These are phyloP conservation scores for Athelia sp. DNA, from an alignment of 1,284 basidiomycete genomes.

Conservation along the genomic window DNA sequence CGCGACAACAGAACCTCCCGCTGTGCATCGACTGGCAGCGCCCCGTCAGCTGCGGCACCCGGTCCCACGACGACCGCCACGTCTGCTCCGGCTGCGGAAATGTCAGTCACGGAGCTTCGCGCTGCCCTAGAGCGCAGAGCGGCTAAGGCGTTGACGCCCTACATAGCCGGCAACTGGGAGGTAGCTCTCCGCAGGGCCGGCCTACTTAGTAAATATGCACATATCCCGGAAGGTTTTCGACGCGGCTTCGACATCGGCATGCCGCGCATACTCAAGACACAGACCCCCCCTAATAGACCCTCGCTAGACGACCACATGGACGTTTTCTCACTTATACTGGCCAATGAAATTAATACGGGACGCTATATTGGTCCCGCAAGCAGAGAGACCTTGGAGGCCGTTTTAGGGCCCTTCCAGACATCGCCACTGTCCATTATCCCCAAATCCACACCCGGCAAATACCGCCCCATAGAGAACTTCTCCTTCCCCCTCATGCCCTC, in stretches of 20 bases:
- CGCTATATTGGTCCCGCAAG: too few species aligned
- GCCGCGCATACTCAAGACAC: conserved; percentile 14
- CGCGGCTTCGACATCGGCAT: conserved; percentile 21
- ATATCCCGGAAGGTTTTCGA: conserved; percentile 8
- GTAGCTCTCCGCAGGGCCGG: conserved; percentile 7
- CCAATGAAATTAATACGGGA: too few species aligned
- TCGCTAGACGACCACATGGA: background rate
- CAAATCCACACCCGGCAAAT: too few species aligned
- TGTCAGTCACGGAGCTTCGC: conserved; percentile 18
- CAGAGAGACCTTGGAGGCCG: too few species aligned
- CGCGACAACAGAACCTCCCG: background rate
- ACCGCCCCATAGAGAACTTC: too few species aligned
- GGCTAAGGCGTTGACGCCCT: conserved; percentile 8
- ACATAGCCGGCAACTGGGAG: conserved; percentile 18
- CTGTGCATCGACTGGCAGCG: conserved; percentile 14
- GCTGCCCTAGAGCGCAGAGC: conserved; percentile 17
- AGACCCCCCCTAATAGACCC: conserved; percentile 21
- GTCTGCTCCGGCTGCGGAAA: conserved; percentile 17
- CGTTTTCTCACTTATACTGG: too few species aligned
- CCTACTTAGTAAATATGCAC: conserved; percentile 16
- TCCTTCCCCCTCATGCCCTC: too few species aligned
- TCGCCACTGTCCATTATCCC: too few species aligned
- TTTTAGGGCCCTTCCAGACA: too few species aligned
- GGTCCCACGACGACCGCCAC: conserved; percentile 8
- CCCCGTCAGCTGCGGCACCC: conserved; percentile 6